Percentiles rank a stretch among this genome's conserved stretches.
Evolutionary conservation across 495 filamentous ascomycete genomes (phyloP).

Genomic region (Cercophora sp.): DNA sequence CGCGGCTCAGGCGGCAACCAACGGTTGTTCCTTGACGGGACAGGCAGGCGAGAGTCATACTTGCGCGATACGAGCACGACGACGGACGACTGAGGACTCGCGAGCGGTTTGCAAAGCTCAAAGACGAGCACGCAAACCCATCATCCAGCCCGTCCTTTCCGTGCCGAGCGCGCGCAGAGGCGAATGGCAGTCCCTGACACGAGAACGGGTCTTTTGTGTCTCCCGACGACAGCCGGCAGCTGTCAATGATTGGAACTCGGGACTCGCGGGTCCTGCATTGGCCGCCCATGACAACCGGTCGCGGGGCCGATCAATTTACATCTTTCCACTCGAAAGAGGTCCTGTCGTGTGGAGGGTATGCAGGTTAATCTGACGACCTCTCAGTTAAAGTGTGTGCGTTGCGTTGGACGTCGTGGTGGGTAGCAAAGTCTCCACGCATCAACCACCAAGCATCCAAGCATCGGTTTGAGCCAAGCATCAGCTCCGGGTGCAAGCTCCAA

Average conservation of each 20-base stretch:
- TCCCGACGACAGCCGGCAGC: constrained; percentile 9
- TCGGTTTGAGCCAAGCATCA: neutral
- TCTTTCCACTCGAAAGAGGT: constrained; percentile 1
- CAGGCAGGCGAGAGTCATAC: too few relatives aligned
- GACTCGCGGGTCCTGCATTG: constrained; percentile 16
- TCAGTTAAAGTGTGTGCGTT: constrained; percentile 18
- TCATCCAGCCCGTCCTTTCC: neutral
- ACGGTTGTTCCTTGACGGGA: too few relatives aligned
- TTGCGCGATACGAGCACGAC: too few relatives aligned
- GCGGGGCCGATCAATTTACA: constrained; percentile 5
- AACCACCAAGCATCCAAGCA: neutral
- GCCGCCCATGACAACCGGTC: neutral
- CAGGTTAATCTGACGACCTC: constrained; percentile 17
- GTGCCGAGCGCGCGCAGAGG: too few relatives aligned
- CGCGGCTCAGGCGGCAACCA: constrained; percentile 5
- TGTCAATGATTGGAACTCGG: constrained; percentile 13
- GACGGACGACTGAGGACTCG: neutral
- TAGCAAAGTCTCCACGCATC: neutral
- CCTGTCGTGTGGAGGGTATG: constrained; percentile 5
- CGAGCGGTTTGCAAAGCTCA: neutral
- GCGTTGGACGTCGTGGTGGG: constrained; percentile 17
- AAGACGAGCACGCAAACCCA: neutral
- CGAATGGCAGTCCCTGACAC: constrained; percentile 16
- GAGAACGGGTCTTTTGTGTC: constrained; percentile 3
- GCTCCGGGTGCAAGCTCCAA: neutral